phyloP scores from a whole-genome alignment of 2,329 filamentous ascomycete species.

The Penicillium sp. region DNA sequence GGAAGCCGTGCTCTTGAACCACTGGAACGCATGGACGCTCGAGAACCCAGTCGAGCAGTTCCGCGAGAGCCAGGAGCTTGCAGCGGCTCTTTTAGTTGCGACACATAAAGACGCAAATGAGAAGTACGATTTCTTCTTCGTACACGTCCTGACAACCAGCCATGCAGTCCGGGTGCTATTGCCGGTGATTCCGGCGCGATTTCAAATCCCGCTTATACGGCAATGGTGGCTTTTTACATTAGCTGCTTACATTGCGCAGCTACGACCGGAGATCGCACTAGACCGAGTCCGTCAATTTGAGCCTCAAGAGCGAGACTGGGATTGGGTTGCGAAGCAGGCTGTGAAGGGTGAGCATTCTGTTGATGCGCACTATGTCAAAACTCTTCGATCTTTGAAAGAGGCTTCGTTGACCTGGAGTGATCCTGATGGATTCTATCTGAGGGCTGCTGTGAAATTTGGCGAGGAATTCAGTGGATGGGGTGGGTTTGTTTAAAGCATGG shows the following conservation, averaged over 20 bases:
- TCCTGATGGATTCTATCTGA: conserved; percentile 43
- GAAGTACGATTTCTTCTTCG: conserved; percentile 75
- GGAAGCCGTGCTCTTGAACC: conserved; percentile 67
- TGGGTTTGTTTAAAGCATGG: conserved; percentile 38
- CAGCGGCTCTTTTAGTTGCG: conserved; percentile 42
- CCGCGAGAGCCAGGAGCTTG: conserved; percentile 58
- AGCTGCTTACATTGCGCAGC: conserved; percentile 67
- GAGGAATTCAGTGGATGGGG: conserved; percentile 60
- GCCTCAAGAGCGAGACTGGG: conserved; percentile 65
- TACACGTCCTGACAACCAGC: conserved; percentile 75
- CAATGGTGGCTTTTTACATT: conserved; percentile 88
- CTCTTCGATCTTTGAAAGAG: conserved; percentile 52
- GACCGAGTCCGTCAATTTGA: conserved; percentile 57
- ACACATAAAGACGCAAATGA: conserved; percentile 33
- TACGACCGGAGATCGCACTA: conserved; percentile 66
- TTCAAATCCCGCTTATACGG: conserved; percentile 66
- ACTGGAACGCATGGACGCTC: conserved; percentile 86
- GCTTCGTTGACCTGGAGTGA: conserved; percentile 41
- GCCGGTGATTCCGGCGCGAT: conserved; percentile 65
- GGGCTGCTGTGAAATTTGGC: conserved; percentile 47
- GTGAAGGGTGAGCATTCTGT: conserved; percentile 60
- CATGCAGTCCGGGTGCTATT: conserved; percentile 85
- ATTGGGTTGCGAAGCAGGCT: conserved; percentile 65
- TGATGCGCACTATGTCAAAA: conserved; percentile 85
- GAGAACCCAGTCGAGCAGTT: conserved; percentile 68